phyloP scores from a whole-genome alignment of 1,284 basidiomycete species.

The Apiotrichum mycotoxinovorans region DNA sequence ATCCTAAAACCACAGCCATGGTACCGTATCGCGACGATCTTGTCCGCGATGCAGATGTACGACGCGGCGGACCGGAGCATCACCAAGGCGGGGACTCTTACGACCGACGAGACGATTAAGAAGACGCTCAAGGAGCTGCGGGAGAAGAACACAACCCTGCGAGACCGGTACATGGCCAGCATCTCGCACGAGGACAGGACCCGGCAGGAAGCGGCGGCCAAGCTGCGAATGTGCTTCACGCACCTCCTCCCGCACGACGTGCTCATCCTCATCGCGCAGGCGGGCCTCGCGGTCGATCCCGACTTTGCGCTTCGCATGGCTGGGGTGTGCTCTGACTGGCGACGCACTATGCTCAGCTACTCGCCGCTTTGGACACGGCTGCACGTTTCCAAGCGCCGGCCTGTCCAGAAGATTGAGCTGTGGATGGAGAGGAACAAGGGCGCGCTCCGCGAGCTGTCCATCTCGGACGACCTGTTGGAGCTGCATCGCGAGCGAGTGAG shows the following conservation, averaged over 20 bases:
- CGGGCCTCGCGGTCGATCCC: slow-evolving; percentile 21
- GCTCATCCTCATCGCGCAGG: slow-evolving; percentile 29
- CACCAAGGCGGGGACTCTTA: slow-evolving; percentile 4
- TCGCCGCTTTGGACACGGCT: slow-evolving; percentile 27
- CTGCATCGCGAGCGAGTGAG: not conserved
- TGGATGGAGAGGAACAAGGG: slow-evolving; percentile 25
- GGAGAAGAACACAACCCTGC: not conserved
- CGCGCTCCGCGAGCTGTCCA: slow-evolving; percentile 15
- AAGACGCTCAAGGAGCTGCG: slow-evolving; percentile 8
- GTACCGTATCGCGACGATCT: slow-evolving; percentile 28
- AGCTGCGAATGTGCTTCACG: slow-evolving; percentile 25
- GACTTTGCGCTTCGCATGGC: slow-evolving; percentile 28
- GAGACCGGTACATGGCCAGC: not conserved
- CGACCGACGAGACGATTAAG: not conserved
- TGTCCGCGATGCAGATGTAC: slow-evolving; percentile 12
- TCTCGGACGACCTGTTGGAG: slow-evolving; percentile 6
- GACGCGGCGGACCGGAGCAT: slow-evolving; percentile 16
- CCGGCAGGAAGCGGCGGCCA: not conserved
- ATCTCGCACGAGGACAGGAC: slow-evolving; percentile 5
- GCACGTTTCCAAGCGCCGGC: slow-evolving; percentile 21
- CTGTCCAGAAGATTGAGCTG: slow-evolving; percentile 16
- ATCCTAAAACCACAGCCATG: slow-evolving; percentile 24
- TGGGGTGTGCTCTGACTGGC: slow-evolving; percentile 33
- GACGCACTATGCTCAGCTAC: slow-evolving; percentile 19
- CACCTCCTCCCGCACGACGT: slow-evolving; percentile 32